phyloP scores from a whole-genome alignment of 176 grass and related monocot species.

The Oryza glumipatula region DNA sequence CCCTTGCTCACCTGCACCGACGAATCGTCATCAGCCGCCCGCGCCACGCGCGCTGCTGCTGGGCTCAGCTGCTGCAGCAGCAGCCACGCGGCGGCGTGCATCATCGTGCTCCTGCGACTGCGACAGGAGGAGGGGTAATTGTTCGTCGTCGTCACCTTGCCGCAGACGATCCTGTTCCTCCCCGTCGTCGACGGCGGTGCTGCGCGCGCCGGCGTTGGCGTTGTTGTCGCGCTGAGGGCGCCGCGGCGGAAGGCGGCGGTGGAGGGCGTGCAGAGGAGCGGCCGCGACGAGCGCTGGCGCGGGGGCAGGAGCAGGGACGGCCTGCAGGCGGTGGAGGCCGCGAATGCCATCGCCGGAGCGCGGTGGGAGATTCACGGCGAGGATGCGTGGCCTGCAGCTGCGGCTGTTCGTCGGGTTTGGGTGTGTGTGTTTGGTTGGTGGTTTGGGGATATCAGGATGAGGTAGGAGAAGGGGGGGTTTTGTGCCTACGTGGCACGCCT shows the following conservation, averaged over 20 bases:
- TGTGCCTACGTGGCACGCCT: constrained; percentile 43
- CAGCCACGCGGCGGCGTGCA: neutral
- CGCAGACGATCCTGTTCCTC: constrained; percentile 52
- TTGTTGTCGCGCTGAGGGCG: neutral
- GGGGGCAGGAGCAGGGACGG: neutral
- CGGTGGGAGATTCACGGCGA: neutral
- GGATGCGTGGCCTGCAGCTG: neutral
- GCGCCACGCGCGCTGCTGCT: too few species aligned
- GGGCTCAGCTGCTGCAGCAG: too few species aligned
- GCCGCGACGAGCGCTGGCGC: neutral
- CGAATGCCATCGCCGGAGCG: constrained; percentile 44
- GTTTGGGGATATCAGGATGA: constrained; percentile 49
- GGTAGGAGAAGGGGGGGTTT: neutral
- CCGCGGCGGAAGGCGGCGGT: constrained; percentile 26
- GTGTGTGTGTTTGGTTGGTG: constrained; percentile 28
- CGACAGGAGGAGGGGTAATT: neutral
- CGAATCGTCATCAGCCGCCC: neutral
- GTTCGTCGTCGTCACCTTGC: constrained; percentile 28
- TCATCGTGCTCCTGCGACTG: neutral
- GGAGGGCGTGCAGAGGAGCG: constrained; percentile 49
- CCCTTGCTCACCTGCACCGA: constrained; percentile 69
- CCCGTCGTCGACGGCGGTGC: constrained; percentile 8
- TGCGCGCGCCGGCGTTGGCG: constrained; percentile 1
- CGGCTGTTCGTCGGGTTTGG: neutral
- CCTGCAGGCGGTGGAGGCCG: constrained; percentile 42